These are phyloP conservation scores for Quercus tomentella DNA, from an alignment of 331 rosid genomes.

Conservation along the genomic window DNA sequence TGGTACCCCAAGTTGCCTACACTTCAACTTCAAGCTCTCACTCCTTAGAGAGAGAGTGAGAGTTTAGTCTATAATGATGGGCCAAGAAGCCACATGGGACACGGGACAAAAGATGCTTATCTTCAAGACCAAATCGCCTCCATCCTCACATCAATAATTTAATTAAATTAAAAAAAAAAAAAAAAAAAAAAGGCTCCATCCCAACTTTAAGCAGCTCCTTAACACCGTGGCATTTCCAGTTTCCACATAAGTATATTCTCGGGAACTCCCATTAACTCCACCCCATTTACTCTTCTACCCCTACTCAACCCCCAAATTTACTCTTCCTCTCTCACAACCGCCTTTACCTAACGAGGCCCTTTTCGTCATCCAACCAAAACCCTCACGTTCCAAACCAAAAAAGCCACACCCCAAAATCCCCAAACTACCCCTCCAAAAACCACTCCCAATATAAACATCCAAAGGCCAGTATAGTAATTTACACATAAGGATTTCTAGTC, in stretches of 20 bases:
- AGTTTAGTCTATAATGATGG: constrained; percentile 15
- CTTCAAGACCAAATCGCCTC: not conserved
- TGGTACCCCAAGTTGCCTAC: not conserved
- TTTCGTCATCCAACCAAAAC: constrained; percentile 37
- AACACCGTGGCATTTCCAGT: constrained; percentile 56
- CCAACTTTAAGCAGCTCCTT: constrained; percentile 4
- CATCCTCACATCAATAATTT: no score
- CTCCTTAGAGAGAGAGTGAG: not conserved
- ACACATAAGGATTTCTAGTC: not conserved
- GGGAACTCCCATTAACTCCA: not conserved
- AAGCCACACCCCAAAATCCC: not conserved
- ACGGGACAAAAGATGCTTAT: constrained; percentile 44
- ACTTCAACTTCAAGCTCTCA: not conserved
- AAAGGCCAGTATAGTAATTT: constrained; percentile 32
- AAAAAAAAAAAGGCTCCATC: not conserved
- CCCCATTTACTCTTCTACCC: constrained; percentile 22
- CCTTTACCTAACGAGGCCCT: constrained; percentile 25
- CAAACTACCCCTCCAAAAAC: not conserved
- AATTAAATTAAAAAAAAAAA: no score
- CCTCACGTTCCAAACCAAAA: constrained; percentile 47
- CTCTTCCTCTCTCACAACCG: not conserved
- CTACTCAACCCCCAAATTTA: not conserved
- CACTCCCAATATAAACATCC: fast-evolving
- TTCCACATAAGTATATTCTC: constrained; percentile 19
- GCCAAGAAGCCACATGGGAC: constrained; percentile 24